These are phyloP conservation scores for Biscogniauxia mediterranea DNA, from an alignment of 2,329 filamentous ascomycete species.

Conservation along the genomic window DNA sequence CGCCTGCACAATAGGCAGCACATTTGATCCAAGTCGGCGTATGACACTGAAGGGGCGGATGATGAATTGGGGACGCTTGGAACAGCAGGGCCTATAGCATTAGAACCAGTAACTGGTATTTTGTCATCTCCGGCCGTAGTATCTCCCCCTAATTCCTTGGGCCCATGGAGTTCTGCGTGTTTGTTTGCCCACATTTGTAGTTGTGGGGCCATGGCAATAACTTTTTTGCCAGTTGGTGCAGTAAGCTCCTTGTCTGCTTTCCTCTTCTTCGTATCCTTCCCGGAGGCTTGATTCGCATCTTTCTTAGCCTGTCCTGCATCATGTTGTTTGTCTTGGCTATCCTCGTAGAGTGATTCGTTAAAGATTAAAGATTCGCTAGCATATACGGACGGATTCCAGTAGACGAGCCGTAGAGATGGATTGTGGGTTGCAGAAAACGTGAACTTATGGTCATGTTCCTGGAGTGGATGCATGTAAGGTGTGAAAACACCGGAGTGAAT, in stretches of 20 bases:
- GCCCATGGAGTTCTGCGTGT: conserved; percentile 64
- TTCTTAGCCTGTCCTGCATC: conserved; percentile 36
- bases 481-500: conserved; percentile 86
- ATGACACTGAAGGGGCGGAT: conserved; percentile 50
- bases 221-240: conserved; percentile 41
- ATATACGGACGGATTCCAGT: conserved; percentile 75
- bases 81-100: conserved; percentile 21
- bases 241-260: conserved; percentile 49
- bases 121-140: conserved; percentile 35
- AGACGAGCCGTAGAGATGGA: conserved; percentile 64
- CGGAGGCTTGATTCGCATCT: conserved; percentile 30
- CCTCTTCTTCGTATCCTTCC: conserved; percentile 35
- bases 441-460: conserved; percentile 56
- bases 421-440: conserved; percentile 72
- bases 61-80: conserved; percentile 17
- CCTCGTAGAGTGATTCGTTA: conserved; percentile 43
- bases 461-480: conserved; percentile 61
- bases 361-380: conserved; percentile 63
- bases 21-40: conserved; percentile 52
- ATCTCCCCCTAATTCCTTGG: conserved; percentile 34
- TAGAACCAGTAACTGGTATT: conserved; percentile 25
- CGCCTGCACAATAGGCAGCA: conserved; percentile 44
- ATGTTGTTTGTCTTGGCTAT: conserved; percentile 40
- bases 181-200: conserved; percentile 71
- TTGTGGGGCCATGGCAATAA: conserved; percentile 60